These are phyloP conservation scores for Xylariaceae sp. DNA, from an alignment of 2,329 filamentous ascomycete species.

Conservation along the genomic window DNA sequence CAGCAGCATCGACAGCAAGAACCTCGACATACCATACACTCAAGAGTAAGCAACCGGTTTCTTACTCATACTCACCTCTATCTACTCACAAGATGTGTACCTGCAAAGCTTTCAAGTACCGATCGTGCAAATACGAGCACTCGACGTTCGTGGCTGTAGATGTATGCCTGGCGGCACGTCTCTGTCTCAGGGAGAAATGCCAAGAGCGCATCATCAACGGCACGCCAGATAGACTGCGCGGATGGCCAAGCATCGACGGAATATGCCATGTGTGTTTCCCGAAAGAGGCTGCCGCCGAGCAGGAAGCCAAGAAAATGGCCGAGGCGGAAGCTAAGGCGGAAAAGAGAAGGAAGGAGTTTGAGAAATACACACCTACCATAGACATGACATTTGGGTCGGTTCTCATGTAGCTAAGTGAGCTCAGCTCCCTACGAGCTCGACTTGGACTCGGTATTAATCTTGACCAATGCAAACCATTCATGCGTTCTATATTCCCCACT, in stretches of 20 bases:
- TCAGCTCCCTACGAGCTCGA: too few species aligned
- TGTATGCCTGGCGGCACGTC: constrained; percentile 27
- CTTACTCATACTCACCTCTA: background rate
- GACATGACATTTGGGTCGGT: too few species aligned
- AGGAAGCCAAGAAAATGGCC: constrained; percentile 10
- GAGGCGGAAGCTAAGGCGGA: constrained; percentile 11
- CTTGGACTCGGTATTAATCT: too few species aligned
- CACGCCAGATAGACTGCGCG: background rate
- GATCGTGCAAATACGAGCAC: constrained; percentile 7
- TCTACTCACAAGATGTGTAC: constrained; percentile 16
- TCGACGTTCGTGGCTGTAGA: constrained; percentile 14
- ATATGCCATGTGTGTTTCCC: constrained; percentile 20
- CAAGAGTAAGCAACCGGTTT: background rate
- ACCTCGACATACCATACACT: background rate
- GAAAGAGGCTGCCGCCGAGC: constrained; percentile 7
- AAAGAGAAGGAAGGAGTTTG: background rate
- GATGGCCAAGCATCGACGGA: constrained; percentile 12
- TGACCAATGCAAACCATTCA: too few species aligned
- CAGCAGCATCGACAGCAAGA: background rate
- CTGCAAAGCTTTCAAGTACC: constrained; percentile 13
- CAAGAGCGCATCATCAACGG: constrained; percentile 19
- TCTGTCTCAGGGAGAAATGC: constrained; percentile 18
- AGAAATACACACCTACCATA: too few species aligned
- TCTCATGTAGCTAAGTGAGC: too few species aligned
- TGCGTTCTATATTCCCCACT: too few species aligned